Conservation (phyloP, 1,139 yeast genomes). For the Blastobotrys buckinghamii region DNA sequence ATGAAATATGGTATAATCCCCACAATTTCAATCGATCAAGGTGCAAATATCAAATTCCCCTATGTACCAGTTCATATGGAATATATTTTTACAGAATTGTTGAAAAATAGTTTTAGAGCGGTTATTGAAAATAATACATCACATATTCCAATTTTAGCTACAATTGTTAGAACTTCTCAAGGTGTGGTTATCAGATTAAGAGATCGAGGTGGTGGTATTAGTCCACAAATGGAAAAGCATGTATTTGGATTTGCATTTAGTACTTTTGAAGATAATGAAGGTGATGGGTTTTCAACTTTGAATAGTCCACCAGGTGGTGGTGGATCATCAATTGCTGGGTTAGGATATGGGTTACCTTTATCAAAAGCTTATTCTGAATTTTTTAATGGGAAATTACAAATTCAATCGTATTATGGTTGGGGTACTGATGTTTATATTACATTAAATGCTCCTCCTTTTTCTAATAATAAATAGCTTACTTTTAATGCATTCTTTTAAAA, state of each 20-base stretch:
- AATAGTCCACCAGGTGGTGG: slow-evolving; percentile 69
- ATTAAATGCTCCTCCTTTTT: slow-evolving; percentile 37
- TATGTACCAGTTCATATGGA: slow-evolving; percentile 85
- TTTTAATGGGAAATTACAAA: slow-evolving; percentile 68
- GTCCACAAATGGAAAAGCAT: slow-evolving; percentile 54
- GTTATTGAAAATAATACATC: slow-evolving; percentile 58
- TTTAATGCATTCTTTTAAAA: background rate
- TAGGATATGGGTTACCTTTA: slow-evolving; percentile 93
- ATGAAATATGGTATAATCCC: slow-evolving; percentile 76
- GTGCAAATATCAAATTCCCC: slow-evolving; percentile 51
- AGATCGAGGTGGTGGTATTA: slow-evolving; percentile 87
- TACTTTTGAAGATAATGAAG: slow-evolving; percentile 58
- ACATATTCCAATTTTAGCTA: slow-evolving; percentile 57
- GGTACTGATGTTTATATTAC: slow-evolving; percentile 73
- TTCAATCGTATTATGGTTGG: slow-evolving; percentile 79
- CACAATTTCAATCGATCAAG: slow-evolving; percentile 50
- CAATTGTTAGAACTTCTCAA: slow-evolving; percentile 52
- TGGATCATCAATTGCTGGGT: slow-evolving; percentile 79
- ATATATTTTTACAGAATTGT: slow-evolving; percentile 77
- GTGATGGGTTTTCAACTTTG: slow-evolving; percentile 43
- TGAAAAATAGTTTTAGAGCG: slow-evolving; percentile 82
- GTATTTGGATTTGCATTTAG: slow-evolving; percentile 84
- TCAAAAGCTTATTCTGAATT: slow-evolving; percentile 67
- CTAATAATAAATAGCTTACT: slow-evolving; percentile 14
- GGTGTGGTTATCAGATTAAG: slow-evolving; percentile 56